Base-by-base conservation (phyloP, 768 basidiomycete genomes). In the Saitozyma sp. region DNA sequence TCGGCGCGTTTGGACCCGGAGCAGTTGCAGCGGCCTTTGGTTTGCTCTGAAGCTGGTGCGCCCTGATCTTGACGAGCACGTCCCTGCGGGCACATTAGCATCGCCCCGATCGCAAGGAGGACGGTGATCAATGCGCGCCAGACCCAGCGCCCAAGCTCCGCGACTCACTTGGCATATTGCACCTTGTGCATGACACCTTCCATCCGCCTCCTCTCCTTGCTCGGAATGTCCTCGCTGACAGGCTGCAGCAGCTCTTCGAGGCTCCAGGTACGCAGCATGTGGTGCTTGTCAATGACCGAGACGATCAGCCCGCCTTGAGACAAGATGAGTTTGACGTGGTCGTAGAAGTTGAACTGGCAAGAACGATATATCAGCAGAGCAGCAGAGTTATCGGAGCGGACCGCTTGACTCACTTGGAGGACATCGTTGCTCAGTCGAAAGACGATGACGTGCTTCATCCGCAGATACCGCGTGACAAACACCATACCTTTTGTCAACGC, bases 391-490 rank as follows among this genome's bases (percentile, higher is more conserved):
- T 14, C 60, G 20, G 48, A 14, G 51, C 14, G 61, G 48, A 50
- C 49, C 52, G 49, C 20, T n/a, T 49, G 66, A 68, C 84, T 50
- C 61, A 91, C 93, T 86, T 97, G 95, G n/a, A 97, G 80, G 59
- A 92, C 88, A 71, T 95, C 93, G 73, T 96, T 92, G 79, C 91
- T 93, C 80, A 98, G 80, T 83, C 92, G 89, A 84, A 99, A 99
- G 40, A 97, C 88, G 65, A 97, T 94, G 53, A 94, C 92, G 69
- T 93, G 88, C 81, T 95, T 96, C 91, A 95, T 94, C 68, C 95
- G 84, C 65, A 97, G 84, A 78, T 95, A 97, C 81, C 91, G 91
- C 80, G 92, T 89, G 51, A 97, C 89, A 83, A 94, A 97, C 69
- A 90, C 90, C 92, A 98, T 92, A 19, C 93, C 93, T 71, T 84